Base-by-base conservation (phyloP, 129 eudicot genomes). In the Arctium lappa region DNA sequence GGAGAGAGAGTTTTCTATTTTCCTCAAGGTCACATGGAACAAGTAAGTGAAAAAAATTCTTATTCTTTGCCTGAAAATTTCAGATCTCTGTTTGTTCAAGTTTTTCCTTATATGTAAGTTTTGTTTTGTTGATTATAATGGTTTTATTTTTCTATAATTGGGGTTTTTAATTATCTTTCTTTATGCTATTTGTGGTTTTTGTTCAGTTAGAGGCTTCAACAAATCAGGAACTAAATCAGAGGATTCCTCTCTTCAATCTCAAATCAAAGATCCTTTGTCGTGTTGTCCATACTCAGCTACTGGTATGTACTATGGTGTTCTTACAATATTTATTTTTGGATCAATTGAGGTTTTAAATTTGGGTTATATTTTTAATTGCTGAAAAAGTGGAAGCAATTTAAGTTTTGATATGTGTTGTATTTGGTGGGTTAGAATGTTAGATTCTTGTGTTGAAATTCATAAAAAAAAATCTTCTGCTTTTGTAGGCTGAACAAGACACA, bases 11-110 rank as follows among this genome's bases (percentile, higher is more conserved):
- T 95, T 32, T 95, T 79, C 48, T 95, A 95, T 83, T 95, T 95
- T 72, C 98, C 98, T 0, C 98, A 95, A 74, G 98, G 98, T 1
- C 98, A 91, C 75, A 91, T 92, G 94, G 98, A 95, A 62, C 97
- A 95, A 83, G 98, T 95, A 81, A 73, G 86, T 62, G 1, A 18
- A 56, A 18, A 56, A 33, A n/a, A 8, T 39, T 7, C 15, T 44
- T 76, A 39, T 69, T 76, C 2, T 71, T 63, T 39, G 11, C 18
- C n/a, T 69, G 7, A 68, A 76, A 13, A 9, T 73, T 80, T 56
- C 78, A 87, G 87, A 85, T 86, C 85, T 85, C 68, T 82, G 79
- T 78, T 85, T 65, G 16, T 27, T 76, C 2, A 44, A 69, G 33
- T 13, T 36, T 62, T 78, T 77, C 16, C 22, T 76, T 53, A 60